Evolutionary conservation across 257 asterid species (phyloP).

Genomic region (Nemophila menziesii): DNA sequence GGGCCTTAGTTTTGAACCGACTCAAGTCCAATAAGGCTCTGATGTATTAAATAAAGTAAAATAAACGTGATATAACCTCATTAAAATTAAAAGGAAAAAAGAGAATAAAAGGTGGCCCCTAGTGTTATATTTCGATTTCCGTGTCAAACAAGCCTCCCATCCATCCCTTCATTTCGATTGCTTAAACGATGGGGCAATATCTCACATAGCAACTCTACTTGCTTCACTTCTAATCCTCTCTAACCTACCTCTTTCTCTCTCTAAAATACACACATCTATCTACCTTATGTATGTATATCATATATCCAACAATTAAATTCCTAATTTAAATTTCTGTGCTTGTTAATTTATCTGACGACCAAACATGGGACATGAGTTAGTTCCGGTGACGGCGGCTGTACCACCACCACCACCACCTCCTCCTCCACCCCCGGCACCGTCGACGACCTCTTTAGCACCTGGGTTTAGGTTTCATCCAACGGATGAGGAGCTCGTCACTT

Average conservation of each 20-base stretch:
- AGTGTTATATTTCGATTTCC: constrained; percentile 89
- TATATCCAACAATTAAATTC: not conserved
- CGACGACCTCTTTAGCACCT: constrained; percentile 76
- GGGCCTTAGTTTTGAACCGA: no score
- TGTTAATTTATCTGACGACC: not conserved
- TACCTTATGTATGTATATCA: constrained; percentile 8
- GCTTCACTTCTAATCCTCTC: constrained; percentile 52
- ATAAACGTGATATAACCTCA: no score
- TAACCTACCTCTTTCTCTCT: constrained; percentile 16
- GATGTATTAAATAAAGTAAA: no score
- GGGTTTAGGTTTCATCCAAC: constrained; percentile 97
- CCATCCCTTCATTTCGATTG: constrained; percentile 16
- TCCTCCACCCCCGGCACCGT: constrained; percentile 41
- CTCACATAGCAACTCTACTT: constrained; percentile 24
- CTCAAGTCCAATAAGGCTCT: no score
- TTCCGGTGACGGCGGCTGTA: constrained; percentile 18
- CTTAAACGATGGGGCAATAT: constrained; percentile 49
- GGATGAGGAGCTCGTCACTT: constrained; percentile 85
- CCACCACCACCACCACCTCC: constrained; percentile 27
- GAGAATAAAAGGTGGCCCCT: no score
- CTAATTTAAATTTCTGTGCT: constrained; percentile 2
- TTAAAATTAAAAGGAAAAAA: no score
- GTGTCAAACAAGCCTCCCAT: constrained; percentile 74
- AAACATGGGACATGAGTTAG: constrained; percentile 42
- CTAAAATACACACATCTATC: not conserved